phyloP scores from a whole-genome alignment of 164 flowering plant genomes.

The Warburgia ugandensis region DNA sequence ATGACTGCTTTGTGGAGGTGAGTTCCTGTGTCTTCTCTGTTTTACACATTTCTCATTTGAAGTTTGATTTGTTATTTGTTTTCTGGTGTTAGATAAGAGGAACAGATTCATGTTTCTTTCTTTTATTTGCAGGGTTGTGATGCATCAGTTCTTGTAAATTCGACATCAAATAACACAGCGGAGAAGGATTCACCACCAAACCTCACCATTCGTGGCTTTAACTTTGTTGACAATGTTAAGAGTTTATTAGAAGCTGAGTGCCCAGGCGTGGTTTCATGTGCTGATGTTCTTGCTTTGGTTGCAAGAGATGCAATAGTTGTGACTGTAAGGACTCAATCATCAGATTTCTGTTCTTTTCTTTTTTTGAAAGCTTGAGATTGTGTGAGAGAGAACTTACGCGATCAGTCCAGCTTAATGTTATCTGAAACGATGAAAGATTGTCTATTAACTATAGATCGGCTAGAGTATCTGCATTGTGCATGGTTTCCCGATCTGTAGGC shows the following conservation, averaged over 20 bases:
- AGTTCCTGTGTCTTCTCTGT: not conserved
- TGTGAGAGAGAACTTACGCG: constrained; percentile 13
- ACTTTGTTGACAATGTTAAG: constrained; percentile 61
- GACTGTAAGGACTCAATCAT: too few species aligned
- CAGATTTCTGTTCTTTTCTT: too few species aligned
- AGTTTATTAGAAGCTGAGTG: too few species aligned
- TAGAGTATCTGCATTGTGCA: not conserved
- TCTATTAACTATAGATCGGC: not conserved
- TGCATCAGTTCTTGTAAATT: constrained; percentile 66
- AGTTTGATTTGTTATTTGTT: not conserved
- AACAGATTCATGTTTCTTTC: not conserved
- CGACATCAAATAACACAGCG: constrained; percentile 39
- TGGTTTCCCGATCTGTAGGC: not conserved
- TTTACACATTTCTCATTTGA: not conserved
- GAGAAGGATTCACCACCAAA: constrained; percentile 62
- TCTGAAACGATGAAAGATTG: not conserved
- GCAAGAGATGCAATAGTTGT: too few species aligned
- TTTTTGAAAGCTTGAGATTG: constrained; percentile 57
- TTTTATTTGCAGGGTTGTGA: constrained; percentile 67
- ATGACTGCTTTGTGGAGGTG: constrained; percentile 87
- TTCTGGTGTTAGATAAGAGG: not conserved
- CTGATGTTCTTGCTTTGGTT: too few species aligned
- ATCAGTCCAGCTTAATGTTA: not conserved
- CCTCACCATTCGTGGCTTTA: constrained; percentile 52
- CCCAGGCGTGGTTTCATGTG: too few species aligned